These are phyloP conservation scores for Selaginella tamariscina DNA, from an alignment of 75 land plant genomes.

Conservation along the genomic window DNA sequence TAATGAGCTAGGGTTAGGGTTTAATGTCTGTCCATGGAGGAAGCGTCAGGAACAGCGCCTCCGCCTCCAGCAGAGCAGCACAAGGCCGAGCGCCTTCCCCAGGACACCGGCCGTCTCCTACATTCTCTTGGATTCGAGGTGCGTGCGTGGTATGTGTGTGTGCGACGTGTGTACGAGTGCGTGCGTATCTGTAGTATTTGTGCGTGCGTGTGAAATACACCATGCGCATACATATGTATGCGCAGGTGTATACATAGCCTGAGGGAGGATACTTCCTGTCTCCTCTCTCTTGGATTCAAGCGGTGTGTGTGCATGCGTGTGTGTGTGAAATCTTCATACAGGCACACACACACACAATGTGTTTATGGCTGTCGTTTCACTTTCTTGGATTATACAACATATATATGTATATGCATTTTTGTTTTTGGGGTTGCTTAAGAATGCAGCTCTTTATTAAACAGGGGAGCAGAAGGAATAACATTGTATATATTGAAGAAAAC, in stretches of 20 bases:
- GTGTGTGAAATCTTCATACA: neutral
- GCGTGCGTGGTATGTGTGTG: neutral
- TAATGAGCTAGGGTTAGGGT: neutral
- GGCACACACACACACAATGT: neutral
- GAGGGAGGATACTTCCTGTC: neutral
- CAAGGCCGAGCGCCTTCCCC: neutral
- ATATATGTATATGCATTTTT: neutral
- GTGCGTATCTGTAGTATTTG: neutral
- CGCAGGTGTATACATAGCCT: neutral
- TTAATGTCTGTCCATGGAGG: neutral
- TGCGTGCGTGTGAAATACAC: neutral
- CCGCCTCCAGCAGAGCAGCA: slow-evolving; percentile 10
- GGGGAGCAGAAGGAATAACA: slow-evolving; percentile 30
- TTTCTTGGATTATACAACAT: neutral
- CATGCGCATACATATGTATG: no score
- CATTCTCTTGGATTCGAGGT: slow-evolving; percentile 24
- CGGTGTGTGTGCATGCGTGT: neutral
- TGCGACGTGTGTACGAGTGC: neutral
- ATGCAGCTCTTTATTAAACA: slow-evolving; percentile 9
- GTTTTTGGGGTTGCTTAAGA: neutral
- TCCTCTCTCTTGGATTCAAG: neutral
- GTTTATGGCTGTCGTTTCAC: neutral
- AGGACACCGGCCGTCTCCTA: slow-evolving; percentile 16
- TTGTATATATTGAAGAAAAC: slow-evolving; percentile 16
- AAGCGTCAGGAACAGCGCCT: neutral